A percentile compares a stretch with the other conserved stretches of the same genome.
Evolutionary conservation across 169 alveolate species (phyloP).

Genomic region (Cryptosporidium baileyi): DNA sequence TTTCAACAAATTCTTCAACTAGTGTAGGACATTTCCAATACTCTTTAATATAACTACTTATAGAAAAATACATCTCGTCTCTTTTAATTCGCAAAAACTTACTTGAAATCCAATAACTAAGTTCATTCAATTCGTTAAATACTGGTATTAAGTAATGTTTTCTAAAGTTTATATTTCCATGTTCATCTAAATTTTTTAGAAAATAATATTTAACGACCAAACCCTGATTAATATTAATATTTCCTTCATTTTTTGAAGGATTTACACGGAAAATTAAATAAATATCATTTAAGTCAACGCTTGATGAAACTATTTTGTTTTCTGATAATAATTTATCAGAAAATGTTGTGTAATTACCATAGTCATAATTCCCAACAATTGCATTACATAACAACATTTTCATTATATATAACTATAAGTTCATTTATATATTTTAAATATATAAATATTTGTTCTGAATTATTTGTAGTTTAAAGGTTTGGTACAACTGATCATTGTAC

Average conservation of each 20-base stretch:
- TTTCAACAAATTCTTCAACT: background rate
- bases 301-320: background rate
- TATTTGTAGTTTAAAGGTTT: too few species aligned
- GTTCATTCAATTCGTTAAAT: conserved; percentile 6
- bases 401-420: too few species aligned
- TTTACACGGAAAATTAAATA: conserved; percentile 25
- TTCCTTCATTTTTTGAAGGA: background rate
- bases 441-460: too few species aligned
- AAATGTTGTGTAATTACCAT: background rate
- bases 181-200: background rate
- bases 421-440: too few species aligned
- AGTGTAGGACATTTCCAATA: conserved; percentile 42
- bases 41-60: conserved; percentile 30
- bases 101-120: conserved; percentile 50
- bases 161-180: background rate
- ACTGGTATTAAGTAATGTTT: conserved; percentile 45
- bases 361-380: conserved; percentile 43
- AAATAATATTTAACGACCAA: background rate
- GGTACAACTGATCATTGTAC: too few species aligned
- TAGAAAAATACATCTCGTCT: background rate
- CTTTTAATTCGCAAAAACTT: background rate
- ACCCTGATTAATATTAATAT: background rate
- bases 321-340: background rate
- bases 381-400: conserved; percentile 46
- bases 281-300: background rate